phyloP scores from a whole-genome alignment of 805 yeast genomes.

The Yamadazyma sp. region DNA sequence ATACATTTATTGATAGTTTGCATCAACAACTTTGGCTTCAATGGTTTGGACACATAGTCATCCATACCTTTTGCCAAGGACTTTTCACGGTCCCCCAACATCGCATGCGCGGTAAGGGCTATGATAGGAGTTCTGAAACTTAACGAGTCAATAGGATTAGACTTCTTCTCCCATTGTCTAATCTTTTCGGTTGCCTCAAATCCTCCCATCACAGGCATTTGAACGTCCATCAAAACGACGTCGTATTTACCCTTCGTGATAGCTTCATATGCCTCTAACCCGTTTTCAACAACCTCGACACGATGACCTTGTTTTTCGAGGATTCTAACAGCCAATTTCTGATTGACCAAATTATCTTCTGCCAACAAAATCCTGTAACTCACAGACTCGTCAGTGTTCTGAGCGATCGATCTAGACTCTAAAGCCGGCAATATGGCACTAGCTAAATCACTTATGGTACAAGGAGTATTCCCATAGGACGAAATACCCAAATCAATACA shows the following conservation, averaged over 20 bases:
- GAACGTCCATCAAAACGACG: slow-evolving; percentile 89
- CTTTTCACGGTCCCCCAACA: slow-evolving; percentile 88
- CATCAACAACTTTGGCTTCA: slow-evolving; percentile 77
- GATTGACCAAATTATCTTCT: slow-evolving; percentile 85
- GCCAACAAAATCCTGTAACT: slow-evolving; percentile 76
- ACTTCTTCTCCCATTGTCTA: slow-evolving; percentile 83
- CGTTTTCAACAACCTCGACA: slow-evolving; percentile 84
- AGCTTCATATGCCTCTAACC: slow-evolving; percentile 78
- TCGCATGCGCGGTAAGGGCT: slow-evolving; percentile 90
- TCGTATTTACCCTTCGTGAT: slow-evolving; percentile 67
- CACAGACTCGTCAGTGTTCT: slow-evolving; percentile 74
- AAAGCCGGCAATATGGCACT: slow-evolving; percentile 82
- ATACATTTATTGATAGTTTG: slow-evolving; percentile 86
- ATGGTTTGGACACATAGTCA: slow-evolving; percentile 84
- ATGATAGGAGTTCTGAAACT: slow-evolving; percentile 82
- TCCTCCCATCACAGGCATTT: slow-evolving; percentile 96
- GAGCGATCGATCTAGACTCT: slow-evolving; percentile 78
- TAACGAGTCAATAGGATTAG: slow-evolving; percentile 66
- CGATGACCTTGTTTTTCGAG: slow-evolving; percentile 83
- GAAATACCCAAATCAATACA: slow-evolving; percentile 86
- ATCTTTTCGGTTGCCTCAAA: slow-evolving; percentile 87
- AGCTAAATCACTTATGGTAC: slow-evolving; percentile 77
- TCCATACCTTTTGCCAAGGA: slow-evolving; percentile 91
- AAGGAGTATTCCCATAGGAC: slow-evolving; percentile 86
- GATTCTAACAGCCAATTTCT: slow-evolving; percentile 81